Percentiles rank a stretch among this genome's conserved stretches.
phyloP scores from a whole-genome alignment of 768 basidiomycete species.

The Phaeotremella skinneri region DNA sequence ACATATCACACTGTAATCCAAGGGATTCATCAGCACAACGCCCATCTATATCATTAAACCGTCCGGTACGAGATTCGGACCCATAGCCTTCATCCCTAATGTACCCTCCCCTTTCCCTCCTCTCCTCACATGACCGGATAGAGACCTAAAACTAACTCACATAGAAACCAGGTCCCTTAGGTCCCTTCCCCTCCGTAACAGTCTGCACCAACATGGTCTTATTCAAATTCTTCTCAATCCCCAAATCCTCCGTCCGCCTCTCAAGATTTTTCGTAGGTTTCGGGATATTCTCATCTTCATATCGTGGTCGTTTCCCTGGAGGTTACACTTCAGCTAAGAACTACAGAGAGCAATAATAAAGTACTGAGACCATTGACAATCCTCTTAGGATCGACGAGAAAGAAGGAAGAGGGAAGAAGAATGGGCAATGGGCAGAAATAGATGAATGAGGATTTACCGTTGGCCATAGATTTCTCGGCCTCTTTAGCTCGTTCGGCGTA shows the following conservation, averaged over 20 bases:
- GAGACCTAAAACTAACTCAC: constrained; percentile 33
- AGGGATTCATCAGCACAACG: too few species aligned
- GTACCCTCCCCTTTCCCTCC: too few species aligned
- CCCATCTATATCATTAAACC: not conserved
- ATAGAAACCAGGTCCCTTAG: constrained; percentile 80
- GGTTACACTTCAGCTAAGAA: constrained; percentile 54
- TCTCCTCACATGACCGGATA: not conserved
- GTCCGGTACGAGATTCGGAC: not conserved
- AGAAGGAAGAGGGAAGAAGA: not conserved
- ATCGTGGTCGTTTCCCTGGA: not conserved
- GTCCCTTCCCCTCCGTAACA: constrained; percentile 58
- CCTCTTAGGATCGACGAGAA: constrained; percentile 48
- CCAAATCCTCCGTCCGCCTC: constrained; percentile 75
- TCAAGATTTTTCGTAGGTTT: constrained; percentile 93
- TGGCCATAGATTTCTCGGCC: constrained; percentile 53
- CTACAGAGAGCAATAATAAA: constrained; percentile 55
- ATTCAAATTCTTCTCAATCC: constrained; percentile 88
- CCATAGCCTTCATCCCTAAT: not conserved
- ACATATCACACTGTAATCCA: constrained; percentile 74
- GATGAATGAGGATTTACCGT: constrained; percentile 30
- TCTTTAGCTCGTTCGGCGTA: constrained; percentile 76
- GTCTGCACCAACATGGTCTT: constrained; percentile 90
- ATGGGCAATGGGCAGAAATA: too few species aligned
- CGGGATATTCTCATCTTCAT: constrained; percentile 65
- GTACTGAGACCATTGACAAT: constrained; percentile 4